Base-by-base conservation (phyloP, 176 grass and related monocot genomes). In the Puccinellia tenuiflora region DNA sequence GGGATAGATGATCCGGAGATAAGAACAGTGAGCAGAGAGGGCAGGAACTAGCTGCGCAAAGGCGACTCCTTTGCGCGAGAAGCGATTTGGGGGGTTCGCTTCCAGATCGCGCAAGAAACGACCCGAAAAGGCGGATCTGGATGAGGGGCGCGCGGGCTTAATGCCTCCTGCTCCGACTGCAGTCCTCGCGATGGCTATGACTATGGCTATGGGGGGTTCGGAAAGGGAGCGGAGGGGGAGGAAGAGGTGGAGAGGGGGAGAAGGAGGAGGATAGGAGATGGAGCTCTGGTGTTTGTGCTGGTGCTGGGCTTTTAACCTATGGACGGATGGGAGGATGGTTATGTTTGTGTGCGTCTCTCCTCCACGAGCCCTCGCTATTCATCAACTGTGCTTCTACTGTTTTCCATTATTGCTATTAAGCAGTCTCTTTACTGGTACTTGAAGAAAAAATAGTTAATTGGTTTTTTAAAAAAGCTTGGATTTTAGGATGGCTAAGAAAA, bases 281-380 rank as follows among this genome's bases (percentile, higher is more conserved):
- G 59, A 68, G 68, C 39, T 83, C 76, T 30, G 65, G 40, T 26
- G 62, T 21, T n/a, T 82, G 79, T 70, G 73, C 64, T 61, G 72
- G 57, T 40, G 79, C 30, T 84, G 68, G 88, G 20, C 68, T 90
- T 90, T 90, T 87, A 87, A 84, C 88, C 80, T 90, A 87, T 70
- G 76, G 85, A 62, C 45, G 76, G 85, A 80, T 69, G 79, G 37
- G 37, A 62, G 34, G 34, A 66, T 50, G 73, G 13, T 37, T 53
- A 18, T 85, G 77, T 83, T 26, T 38, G 76, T 42, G 26, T 37
- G 59, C 50, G 43, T 7, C 72, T 57, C 46, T 73, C 78, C 79
- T 47, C 2, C 47, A 2, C 31, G 14, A 47, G 45, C 73, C 66
- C 45, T 82, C 21, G 2, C 28, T 35, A 15, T 79, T 39, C 9